phyloP scores from a whole-genome alignment of 176 grass and related monocot genomes.

The Eleusine indica region DNA sequence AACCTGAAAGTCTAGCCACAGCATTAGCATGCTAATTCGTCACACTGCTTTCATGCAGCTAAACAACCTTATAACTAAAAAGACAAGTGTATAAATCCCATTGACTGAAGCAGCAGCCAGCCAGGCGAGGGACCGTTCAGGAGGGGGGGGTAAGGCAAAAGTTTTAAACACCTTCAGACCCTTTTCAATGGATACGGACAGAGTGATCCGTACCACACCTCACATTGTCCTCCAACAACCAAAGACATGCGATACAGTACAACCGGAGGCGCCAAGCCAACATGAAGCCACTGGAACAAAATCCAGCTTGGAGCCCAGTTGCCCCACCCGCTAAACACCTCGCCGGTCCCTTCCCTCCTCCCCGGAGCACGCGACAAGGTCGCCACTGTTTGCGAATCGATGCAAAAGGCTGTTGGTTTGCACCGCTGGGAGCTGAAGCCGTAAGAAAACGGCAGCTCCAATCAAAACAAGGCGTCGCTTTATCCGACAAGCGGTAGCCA shows the following conservation, averaged over 20 bases:
- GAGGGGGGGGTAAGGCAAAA: not conserved
- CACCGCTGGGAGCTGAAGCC: not conserved
- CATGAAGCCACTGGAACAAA: conserved; percentile 27
- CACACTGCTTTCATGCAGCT: not conserved
- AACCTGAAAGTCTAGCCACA: not conserved
- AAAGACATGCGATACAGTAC: not conserved
- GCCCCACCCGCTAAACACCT: not conserved
- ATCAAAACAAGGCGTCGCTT: conserved; percentile 47
- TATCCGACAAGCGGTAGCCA: conserved; percentile 27
- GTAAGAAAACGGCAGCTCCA: conserved; percentile 33
- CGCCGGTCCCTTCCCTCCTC: conserved; percentile 10
- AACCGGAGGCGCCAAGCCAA: conserved; percentile 27
- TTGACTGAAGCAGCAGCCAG: conserved; percentile 10
- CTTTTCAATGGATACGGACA: conserved; percentile 26
- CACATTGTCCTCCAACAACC: conserved; percentile 22
- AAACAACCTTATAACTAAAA: conserved; percentile 18
- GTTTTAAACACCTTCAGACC: not conserved
- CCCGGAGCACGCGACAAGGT: conserved; percentile 30
- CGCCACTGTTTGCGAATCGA: conserved; percentile 43
- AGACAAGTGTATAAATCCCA: not conserved
- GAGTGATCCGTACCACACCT: conserved; percentile 31
- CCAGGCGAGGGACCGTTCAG: not conserved
- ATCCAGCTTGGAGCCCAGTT: conserved; percentile 38
- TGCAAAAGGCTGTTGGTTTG: conserved; percentile 31
- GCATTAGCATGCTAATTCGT: not conserved